Percentiles rank a stretch among this genome's conserved stretches.
Evolutionary conservation across 768 basidiomycete genomes (phyloP).

Genomic region (Kwoniella botswanensis): DNA sequence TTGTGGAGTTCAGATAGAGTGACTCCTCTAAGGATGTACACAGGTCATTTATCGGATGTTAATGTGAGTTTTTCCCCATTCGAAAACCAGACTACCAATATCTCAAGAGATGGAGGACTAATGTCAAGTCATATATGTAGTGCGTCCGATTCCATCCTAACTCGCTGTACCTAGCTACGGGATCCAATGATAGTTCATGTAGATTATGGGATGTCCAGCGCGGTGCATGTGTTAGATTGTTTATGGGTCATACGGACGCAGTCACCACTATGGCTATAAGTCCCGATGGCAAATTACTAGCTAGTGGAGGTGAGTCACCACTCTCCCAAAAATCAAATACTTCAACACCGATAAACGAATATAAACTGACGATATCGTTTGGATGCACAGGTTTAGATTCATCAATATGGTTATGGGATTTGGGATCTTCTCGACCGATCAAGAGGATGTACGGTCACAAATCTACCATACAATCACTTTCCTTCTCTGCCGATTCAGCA

Average conservation of each 20-base stretch:
- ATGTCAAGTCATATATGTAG: constrained; percentile 60
- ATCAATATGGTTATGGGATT: constrained; percentile 89
- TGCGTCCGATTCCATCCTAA: constrained; percentile 97
- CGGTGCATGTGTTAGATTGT: constrained; percentile 90
- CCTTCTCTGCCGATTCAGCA: constrained; percentile 89
- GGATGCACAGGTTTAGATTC: constrained; percentile 69
- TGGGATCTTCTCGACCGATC: constrained; percentile 89
- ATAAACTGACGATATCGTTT: neutral
- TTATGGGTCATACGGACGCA: constrained; percentile 90
- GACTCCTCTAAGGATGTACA: constrained; percentile 85
- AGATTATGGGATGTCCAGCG: constrained; percentile 98
- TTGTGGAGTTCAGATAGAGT: constrained; percentile 95
- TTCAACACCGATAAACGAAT: neutral
- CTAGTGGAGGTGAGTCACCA: constrained; percentile 73
- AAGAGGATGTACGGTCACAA: constrained; percentile 97
- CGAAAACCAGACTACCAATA: neutral
- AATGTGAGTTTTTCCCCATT: constrained; percentile 69
- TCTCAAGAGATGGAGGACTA: neutral
- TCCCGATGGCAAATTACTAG: constrained; percentile 91
- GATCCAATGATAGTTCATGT: constrained; percentile 94
- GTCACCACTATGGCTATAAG: constrained; percentile 85
- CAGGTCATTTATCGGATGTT: constrained; percentile 94
- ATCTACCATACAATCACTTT: constrained; percentile 83
- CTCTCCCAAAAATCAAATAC: neutral
- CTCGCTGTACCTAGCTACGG: constrained; percentile 94